phyloP scores from a whole-genome alignment of 352 stramenopile genomes.

The Globisporangium cylindrosporum region DNA sequence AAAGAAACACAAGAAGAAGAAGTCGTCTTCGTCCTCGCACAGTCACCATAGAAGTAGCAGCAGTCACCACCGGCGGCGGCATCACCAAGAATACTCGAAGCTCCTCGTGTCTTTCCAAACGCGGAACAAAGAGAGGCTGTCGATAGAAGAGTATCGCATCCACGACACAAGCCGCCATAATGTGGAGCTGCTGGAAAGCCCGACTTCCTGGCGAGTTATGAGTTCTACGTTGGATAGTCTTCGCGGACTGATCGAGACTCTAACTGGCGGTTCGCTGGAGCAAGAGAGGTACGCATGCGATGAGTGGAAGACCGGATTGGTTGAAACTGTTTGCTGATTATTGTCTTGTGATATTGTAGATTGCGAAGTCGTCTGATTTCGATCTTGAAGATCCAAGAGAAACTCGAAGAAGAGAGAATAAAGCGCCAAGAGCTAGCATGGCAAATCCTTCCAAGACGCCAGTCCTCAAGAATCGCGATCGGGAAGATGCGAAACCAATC shows the following conservation, averaged over 20 bases:
- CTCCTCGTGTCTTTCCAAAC: conserved; percentile 52
- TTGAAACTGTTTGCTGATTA: neutral
- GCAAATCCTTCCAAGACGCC: conserved; percentile 74
- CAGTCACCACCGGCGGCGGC: conserved; percentile 49
- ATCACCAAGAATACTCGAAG: conserved; percentile 73
- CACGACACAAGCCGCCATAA: conserved; percentile 29
- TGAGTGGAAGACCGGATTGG: neutral
- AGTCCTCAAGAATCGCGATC: conserved; percentile 83
- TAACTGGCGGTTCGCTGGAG: conserved; percentile 66
- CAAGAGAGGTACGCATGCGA: conserved; percentile 46
- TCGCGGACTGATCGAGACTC: conserved; percentile 42
- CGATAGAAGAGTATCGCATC: conserved; percentile 57
- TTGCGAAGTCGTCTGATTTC: conserved; percentile 69
- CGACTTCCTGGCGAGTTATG: conserved; percentile 64
- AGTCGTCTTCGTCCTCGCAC: conserved; percentile 59
- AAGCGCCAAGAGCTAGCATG: conserved; percentile 73
- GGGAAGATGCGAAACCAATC: conserved; percentile 72
- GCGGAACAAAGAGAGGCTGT: conserved; percentile 53
- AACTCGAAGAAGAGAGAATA: conserved; percentile 50
- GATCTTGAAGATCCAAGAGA: conserved; percentile 79
- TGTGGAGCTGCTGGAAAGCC: conserved; percentile 37
- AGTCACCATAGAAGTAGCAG: conserved; percentile 42
- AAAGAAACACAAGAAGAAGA: conserved; percentile 72
- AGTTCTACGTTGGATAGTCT: conserved; percentile 70
- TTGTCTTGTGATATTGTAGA: conserved; percentile 19